Percentiles rank a stretch among this genome's conserved stretches.
Evolutionary conservation across 2,329 filamentous ascomycete genomes (phyloP).

Genomic region (Paraphaeosphaeria minitans): DNA sequence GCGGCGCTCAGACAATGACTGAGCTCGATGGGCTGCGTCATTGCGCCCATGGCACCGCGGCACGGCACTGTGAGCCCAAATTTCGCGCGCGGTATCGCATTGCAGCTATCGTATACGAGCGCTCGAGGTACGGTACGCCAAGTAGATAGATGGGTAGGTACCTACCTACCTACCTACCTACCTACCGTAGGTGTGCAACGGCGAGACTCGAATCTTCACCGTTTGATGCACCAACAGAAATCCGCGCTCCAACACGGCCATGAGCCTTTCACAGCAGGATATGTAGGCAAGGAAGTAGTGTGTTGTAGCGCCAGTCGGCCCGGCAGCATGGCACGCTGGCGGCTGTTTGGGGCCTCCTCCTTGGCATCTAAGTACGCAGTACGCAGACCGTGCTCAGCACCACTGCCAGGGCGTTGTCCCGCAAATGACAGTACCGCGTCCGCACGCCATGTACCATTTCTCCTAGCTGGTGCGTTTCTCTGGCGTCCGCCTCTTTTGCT

Average conservation of each 20-base stretch:
- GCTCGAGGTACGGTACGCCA: too few relatives aligned
- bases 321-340: constrained; percentile 18
- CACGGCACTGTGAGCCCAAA: constrained; percentile 7
- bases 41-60: constrained; percentile 17
- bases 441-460: constrained; percentile 26
- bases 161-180: too few relatives aligned
- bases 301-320: constrained; percentile 14
- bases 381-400: background rate
- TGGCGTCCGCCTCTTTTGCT: constrained; percentile 22
- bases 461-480: constrained; percentile 2
- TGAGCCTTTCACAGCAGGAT: background rate
- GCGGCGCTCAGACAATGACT: background rate
- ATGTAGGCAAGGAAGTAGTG: constrained; percentile 6
- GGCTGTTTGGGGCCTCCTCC: constrained; percentile 18
- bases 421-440: constrained; percentile 43
- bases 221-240: background rate
- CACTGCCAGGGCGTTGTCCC: constrained; percentile 14
- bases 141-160: too few relatives aligned
- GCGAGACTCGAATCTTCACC: background rate
- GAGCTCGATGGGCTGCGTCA: constrained; percentile 26
- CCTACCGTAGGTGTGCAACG: background rate
- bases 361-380: constrained; percentile 15
- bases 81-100: constrained; percentile 9
- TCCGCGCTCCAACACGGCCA: background rate
- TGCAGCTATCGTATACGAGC: background rate